phyloP scores from a whole-genome alignment of 495 filamentous ascomycete genomes.

The Penicillium daleae region DNA sequence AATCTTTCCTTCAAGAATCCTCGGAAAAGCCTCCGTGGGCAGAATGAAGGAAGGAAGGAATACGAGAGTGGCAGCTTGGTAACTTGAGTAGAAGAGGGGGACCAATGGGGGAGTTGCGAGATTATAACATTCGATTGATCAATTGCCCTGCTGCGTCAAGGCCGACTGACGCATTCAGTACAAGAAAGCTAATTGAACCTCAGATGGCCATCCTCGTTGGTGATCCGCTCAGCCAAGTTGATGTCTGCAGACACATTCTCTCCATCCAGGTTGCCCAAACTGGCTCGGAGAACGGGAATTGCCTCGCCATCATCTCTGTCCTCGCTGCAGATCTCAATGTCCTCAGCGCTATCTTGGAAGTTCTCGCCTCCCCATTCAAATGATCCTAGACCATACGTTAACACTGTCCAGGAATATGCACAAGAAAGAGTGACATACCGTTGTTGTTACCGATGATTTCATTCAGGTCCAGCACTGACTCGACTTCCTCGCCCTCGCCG shows the following conservation, averaged over 20 bases:
- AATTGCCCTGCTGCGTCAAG: not conserved
- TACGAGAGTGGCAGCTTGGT: too few species aligned
- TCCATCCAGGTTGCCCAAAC: slow-evolving; percentile 29
- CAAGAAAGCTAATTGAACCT: slow-evolving; percentile 15
- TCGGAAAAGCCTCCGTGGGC: too few species aligned
- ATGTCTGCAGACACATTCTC: slow-evolving; percentile 34
- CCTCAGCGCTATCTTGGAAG: slow-evolving; percentile 44
- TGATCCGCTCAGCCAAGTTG: slow-evolving; percentile 48
- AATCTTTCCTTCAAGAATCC: too few species aligned
- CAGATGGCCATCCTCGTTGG: slow-evolving; percentile 43
- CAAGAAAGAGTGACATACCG: slow-evolving; percentile 30
- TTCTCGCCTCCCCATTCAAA: slow-evolving; percentile 50
- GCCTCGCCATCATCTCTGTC: slow-evolving; percentile 33
- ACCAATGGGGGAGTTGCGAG: too few species aligned
- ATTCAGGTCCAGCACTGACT: slow-evolving; percentile 48
- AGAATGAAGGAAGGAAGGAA: too few species aligned
- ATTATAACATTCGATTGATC: not conserved
- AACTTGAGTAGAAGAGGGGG: too few species aligned
- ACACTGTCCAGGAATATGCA: not conserved
- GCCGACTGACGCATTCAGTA: not conserved
- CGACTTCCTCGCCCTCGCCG: slow-evolving; percentile 32
- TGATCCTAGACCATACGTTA: slow-evolving; percentile 28
- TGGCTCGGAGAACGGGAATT: slow-evolving; percentile 45
- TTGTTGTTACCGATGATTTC: slow-evolving; percentile 47
- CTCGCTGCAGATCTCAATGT: slow-evolving; percentile 45